Evolutionary conservation across 2,329 filamentous ascomycete species (phyloP), one percentile per base, ranked within the genome.

Genomic region (Leptographium wingfieldii): DNA sequence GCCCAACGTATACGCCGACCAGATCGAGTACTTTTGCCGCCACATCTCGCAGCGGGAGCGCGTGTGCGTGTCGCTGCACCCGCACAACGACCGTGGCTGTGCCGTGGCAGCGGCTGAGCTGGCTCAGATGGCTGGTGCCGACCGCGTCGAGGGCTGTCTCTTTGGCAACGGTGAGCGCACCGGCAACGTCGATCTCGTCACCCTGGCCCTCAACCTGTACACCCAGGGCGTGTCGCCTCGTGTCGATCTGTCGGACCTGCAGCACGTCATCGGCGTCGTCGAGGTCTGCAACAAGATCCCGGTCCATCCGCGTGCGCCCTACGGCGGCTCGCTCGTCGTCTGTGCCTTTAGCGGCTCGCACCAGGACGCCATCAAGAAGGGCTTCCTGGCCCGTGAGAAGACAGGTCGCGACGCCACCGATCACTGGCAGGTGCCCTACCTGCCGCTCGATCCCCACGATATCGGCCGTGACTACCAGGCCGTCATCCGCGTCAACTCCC

Each of bases 381-480:
- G 87, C 0, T 91, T 94, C 77, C 81, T 88, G 70, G 69, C 78
- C 49, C 86, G 92, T 61, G 80, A 91, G 69, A 73, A 78, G 53
- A 73, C 79, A 0, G 80, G 78, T 59, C 77, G 80, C 54, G 76
- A 73, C 5, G 76, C 80, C 69, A 83, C 92, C 60, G 83, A 85
- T 68, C 77, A 75, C 49, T 97, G 92, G 92, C 77, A 88, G 66
- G 80, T 96, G 48, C 92, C 92, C 0, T 97, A 97, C 70, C 85
- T 97, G 56, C 92, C 92, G 14, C 81, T 97, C 67, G 92, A 97
- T 69, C 92, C 92, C 5, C 81, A 88, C 69, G 92, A 97, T 69
- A 96, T 97, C 65, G 92, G 92, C 57, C 85, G 92, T 61, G 96
- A 86, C n/a, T 97, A 97, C 81, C 92, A 97, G 74, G 92, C 92